Conservation (phyloP, 345 rosid species). For the Pugionium dolabratum region DNA sequence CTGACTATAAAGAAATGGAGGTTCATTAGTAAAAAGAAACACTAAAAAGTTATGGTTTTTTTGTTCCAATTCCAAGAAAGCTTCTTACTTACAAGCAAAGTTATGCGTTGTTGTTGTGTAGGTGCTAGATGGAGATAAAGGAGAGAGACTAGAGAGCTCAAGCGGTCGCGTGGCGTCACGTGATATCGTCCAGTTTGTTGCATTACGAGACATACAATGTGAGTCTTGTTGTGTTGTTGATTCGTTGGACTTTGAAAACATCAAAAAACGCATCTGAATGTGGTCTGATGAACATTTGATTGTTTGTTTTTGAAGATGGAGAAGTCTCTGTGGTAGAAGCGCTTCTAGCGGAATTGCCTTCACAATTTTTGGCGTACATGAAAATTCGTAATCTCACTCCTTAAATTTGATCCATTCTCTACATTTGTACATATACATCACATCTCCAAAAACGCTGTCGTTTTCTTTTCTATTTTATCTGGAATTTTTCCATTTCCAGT, state of each 20-base stretch:
- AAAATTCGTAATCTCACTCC: slow-evolving; percentile 58
- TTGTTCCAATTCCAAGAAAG: no score
- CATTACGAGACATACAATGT: slow-evolving; percentile 76
- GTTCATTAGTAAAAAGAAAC: slow-evolving; percentile 34
- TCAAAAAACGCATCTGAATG: background rate
- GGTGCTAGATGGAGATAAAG: slow-evolving; percentile 88
- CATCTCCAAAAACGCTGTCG: slow-evolving; percentile 31
- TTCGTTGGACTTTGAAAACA: background rate
- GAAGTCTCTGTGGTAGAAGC: slow-evolving; percentile 74
- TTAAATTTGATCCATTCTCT: no score
- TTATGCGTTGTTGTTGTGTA: slow-evolving; percentile 25
- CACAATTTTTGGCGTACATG: slow-evolving; percentile 81
- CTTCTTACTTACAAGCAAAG: background rate
- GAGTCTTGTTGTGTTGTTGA: slow-evolving; percentile 35
- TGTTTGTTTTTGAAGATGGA: slow-evolving; percentile 49
- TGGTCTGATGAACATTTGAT: background rate
- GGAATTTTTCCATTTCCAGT: no score
- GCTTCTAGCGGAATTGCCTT: slow-evolving; percentile 83
- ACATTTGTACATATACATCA: slow-evolving; percentile 25
- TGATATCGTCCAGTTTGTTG: slow-evolving; percentile 92
- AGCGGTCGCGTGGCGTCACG: slow-evolving; percentile 85
- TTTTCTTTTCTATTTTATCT: background rate
- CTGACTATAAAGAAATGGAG: slow-evolving; percentile 99
- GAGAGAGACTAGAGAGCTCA: slow-evolving; percentile 84
- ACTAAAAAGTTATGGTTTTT: no score